Evolutionary conservation across 805 yeast genomes (phyloP).

Genomic region (Jamesozyma jinghongensis): DNA sequence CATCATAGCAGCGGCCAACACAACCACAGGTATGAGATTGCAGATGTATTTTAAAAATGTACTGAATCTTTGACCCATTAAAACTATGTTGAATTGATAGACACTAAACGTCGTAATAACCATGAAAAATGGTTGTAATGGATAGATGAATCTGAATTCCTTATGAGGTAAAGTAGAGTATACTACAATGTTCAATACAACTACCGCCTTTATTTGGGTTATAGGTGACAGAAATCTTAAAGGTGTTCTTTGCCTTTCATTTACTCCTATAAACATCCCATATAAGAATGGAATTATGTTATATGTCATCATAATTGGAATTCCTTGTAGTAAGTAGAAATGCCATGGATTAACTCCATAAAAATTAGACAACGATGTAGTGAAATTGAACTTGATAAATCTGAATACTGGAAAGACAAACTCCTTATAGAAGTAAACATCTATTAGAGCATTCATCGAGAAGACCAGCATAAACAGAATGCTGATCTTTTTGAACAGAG

Average conservation of each 20-base stretch:
- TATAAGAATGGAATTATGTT: slow-evolving; percentile 52
- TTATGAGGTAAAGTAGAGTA: slow-evolving; percentile 74
- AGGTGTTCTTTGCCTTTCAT: slow-evolving; percentile 3
- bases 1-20: slow-evolving; percentile 33
- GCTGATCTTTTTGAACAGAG: slow-evolving; percentile 15
- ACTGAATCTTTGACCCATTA: neutral
- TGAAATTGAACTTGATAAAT: slow-evolving; percentile 70
- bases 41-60: neutral
- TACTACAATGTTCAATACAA: slow-evolving; percentile 38
- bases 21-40: slow-evolving; percentile 13
- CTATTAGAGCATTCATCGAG: slow-evolving; percentile 37
- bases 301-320: slow-evolving; percentile 66
- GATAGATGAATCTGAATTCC: slow-evolving; percentile 84
- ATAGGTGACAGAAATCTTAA: slow-evolving; percentile 2
- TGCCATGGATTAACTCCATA: slow-evolving; percentile 83
- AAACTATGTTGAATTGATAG: neutral
- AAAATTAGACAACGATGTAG: slow-evolving; percentile 62
- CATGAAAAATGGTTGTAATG: slow-evolving; percentile 67
- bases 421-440: slow-evolving; percentile 50
- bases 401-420: slow-evolving; percentile 54
- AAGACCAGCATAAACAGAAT: slow-evolving; percentile 24
- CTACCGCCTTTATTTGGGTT: slow-evolving; percentile 25
- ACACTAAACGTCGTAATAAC: slow-evolving; percentile 36
- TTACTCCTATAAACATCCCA: slow-evolving; percentile 30
- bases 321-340: slow-evolving; percentile 73